Evolutionary conservation across 1,139 yeast genomes (phyloP).

Genomic region (Wickerhamomyces sp.): DNA sequence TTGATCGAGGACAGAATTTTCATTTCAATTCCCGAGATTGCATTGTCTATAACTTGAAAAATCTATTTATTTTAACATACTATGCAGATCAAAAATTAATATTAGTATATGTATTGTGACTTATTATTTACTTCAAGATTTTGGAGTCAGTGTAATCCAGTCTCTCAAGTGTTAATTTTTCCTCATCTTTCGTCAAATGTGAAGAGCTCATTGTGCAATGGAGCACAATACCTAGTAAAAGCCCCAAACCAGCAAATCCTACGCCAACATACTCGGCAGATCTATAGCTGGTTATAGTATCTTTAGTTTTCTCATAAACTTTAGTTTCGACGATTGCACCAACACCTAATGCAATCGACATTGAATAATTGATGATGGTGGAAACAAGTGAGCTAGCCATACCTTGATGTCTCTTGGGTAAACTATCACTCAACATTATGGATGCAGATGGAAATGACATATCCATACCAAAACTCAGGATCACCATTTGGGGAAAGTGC

Average conservation of each 20-base stretch:
- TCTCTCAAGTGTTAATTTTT: too few species aligned
- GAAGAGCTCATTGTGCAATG: too few species aligned
- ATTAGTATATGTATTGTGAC: too few species aligned
- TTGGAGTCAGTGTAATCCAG: too few species aligned
- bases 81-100: too few species aligned
- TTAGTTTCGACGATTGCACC: slow-evolving; percentile 45
- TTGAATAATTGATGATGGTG: slow-evolving; percentile 51
- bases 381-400: slow-evolving; percentile 57
- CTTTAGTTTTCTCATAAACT: slow-evolving; percentile 25
- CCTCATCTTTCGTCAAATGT: slow-evolving; percentile 2
- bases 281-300: slow-evolving; percentile 35
- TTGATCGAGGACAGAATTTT: too few species aligned
- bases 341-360: slow-evolving; percentile 48
- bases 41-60: too few species aligned
- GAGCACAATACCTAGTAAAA: slow-evolving; percentile 11
- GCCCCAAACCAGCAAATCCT: slow-evolving; percentile 26
- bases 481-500: slow-evolving; percentile 43
- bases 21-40: too few species aligned
- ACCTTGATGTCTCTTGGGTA: slow-evolving; percentile 51
- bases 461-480: slow-evolving; percentile 57
- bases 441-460: slow-evolving; percentile 56
- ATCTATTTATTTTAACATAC: too few species aligned
- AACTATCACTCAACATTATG: slow-evolving; percentile 43
- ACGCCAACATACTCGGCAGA: slow-evolving; percentile 38
- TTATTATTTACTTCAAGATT: too few species aligned